Percentiles rank a stretch among this genome's conserved stretches.
Conservation (phyloP, 208 protist genomes). For the Kentomonas sorsogonicus region DNA sequence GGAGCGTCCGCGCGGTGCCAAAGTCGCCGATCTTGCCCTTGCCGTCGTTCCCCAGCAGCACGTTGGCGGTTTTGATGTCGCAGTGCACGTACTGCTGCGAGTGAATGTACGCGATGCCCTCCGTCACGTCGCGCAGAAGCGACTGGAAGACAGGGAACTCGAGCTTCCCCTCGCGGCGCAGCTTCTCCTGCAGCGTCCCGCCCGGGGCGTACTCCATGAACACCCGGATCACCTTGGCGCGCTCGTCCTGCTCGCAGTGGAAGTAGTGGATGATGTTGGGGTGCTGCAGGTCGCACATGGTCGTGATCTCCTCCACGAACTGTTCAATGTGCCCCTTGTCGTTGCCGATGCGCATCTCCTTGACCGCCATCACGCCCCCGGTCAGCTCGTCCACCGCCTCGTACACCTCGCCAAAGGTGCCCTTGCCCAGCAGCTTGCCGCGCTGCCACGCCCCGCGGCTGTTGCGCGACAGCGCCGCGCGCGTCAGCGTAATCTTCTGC, state of each 20-base stretch:
- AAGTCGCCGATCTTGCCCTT: conserved; percentile 91
- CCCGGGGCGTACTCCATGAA: conserved; percentile 91
- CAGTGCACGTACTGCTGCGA: conserved; percentile 84
- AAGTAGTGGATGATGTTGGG: conserved; percentile 93
- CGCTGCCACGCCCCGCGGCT: conserved; percentile 75
- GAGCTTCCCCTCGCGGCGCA: conserved; percentile 53
- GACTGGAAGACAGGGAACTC: conserved; percentile 57
- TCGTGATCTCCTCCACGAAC: conserved; percentile 78
- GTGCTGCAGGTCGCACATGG: conserved; percentile 90
- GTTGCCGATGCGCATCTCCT: conserved; percentile 72
- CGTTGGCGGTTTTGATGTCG: conserved; percentile 92
- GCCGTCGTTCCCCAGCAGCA: conserved; percentile 75
- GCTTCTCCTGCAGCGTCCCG: conserved; percentile 64
- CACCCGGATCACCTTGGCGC: conserved; percentile 62
- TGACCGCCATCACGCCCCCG: conserved; percentile 87
- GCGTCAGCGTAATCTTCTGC: conserved; percentile 62
- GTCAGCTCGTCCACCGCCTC: conserved; percentile 81
- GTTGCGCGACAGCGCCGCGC: conserved; percentile 76
- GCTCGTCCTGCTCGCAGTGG: conserved; percentile 79
- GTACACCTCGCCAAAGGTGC: conserved; percentile 82
- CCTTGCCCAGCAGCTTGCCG: conserved; percentile 76
- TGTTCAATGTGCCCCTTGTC: conserved; percentile 65
- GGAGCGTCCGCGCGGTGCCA: conserved; percentile 72
- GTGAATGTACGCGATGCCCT: conserved; percentile 91
- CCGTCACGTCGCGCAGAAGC: conserved; percentile 64